Evolutionary conservation across 2,329 filamentous ascomycete genomes (phyloP).

Genomic region (Trichoderma sp.): DNA sequence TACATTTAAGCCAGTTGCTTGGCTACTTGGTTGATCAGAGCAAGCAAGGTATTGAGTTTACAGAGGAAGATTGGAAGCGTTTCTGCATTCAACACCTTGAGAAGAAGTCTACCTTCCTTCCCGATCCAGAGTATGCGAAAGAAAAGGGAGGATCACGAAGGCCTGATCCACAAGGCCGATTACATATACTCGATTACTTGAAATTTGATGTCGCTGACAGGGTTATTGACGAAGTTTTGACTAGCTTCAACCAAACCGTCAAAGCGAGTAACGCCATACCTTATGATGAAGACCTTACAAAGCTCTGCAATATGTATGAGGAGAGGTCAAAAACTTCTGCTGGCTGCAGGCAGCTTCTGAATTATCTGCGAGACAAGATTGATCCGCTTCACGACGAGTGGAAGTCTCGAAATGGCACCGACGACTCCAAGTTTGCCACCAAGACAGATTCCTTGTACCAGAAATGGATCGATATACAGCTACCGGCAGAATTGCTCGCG

Average conservation of each 20-base stretch:
- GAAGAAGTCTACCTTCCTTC: constrained; percentile 23
- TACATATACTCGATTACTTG: constrained; percentile 64
- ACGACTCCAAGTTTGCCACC: constrained; percentile 25
- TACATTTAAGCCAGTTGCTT: constrained; percentile 53
- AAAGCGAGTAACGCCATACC: not conserved
- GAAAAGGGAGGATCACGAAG: constrained; percentile 26
- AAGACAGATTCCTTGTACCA: constrained; percentile 42
- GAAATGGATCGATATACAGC: constrained; percentile 45
- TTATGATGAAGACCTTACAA: constrained; percentile 25
- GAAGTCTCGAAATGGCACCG: constrained; percentile 27
- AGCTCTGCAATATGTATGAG: constrained; percentile 38
- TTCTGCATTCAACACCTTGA: constrained; percentile 36
- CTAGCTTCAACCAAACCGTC: constrained; percentile 33
- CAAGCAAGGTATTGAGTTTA: constrained; percentile 57
- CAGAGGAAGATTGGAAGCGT: constrained; percentile 40
- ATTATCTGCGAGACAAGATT: constrained; percentile 39
- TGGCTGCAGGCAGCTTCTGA: constrained; percentile 37
- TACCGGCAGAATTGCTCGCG: constrained; percentile 31
- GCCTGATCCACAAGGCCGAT: constrained; percentile 26
- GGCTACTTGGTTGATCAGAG: constrained; percentile 58
- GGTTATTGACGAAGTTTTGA: constrained; percentile 41
- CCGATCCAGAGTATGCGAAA: constrained; percentile 49
- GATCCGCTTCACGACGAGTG: constrained; percentile 35
- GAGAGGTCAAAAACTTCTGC: constrained; percentile 29
- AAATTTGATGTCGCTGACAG: constrained; percentile 55